These are phyloP conservation scores for Leptosphaerulina australis DNA, from an alignment of 2,329 filamentous ascomycete genomes.

Conservation along the genomic window DNA sequence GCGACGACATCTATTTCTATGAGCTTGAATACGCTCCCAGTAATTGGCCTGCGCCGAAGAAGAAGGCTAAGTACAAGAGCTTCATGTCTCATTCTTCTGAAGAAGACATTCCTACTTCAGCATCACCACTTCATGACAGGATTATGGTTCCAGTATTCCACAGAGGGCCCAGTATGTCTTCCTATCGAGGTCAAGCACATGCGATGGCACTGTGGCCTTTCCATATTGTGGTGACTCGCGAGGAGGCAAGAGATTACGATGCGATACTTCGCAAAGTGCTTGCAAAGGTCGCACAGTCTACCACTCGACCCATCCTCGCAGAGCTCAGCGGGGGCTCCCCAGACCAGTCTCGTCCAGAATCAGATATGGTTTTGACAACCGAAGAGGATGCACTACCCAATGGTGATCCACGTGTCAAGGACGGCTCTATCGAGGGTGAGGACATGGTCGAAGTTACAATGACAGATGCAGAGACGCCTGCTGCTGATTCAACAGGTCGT, in stretches of 20 bases:
- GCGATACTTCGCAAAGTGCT: constrained; percentile 80
- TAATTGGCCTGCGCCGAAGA: constrained; percentile 70
- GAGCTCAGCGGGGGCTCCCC: constrained; percentile 59
- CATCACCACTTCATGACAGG: constrained; percentile 67
- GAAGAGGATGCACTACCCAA: constrained; percentile 69
- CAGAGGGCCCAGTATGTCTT: constrained; percentile 52
- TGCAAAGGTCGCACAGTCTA: constrained; percentile 75
- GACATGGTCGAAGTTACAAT: constrained; percentile 92
- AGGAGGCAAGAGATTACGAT: constrained; percentile 74
- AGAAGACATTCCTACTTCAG: constrained; percentile 59
- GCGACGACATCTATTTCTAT: constrained; percentile 71
- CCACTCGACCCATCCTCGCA: constrained; percentile 69
- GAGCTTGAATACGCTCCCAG: constrained; percentile 81
- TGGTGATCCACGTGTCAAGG: constrained; percentile 72
- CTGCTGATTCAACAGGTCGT: constrained; percentile 24
- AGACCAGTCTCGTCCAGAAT: constrained; percentile 60
- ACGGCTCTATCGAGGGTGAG: constrained; percentile 82
- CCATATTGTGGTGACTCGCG: constrained; percentile 75
- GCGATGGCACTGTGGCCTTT: constrained; percentile 59
- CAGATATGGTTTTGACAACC: constrained; percentile 71
- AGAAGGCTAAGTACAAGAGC: constrained; percentile 53
- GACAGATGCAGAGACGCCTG: constrained; percentile 61
- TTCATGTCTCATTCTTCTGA: constrained; percentile 53
- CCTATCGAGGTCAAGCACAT: constrained; percentile 37
- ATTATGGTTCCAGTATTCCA: constrained; percentile 76